Conservation (phyloP, 208 protist genomes). For the Trypanosomatidae sp. region DNA sequence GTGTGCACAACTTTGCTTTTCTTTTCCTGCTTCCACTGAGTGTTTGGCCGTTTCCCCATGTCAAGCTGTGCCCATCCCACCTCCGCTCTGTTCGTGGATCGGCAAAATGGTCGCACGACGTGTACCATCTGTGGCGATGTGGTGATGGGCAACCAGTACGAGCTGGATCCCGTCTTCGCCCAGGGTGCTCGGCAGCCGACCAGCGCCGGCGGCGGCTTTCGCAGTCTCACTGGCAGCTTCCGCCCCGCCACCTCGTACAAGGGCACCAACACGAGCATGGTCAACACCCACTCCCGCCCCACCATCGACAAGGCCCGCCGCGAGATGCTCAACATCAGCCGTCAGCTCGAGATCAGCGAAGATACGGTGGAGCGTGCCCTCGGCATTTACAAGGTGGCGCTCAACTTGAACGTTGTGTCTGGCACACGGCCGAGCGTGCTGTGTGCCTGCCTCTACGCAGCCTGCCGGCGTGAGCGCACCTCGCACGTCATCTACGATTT, state of each 20-base stretch:
- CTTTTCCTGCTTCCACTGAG: neutral
- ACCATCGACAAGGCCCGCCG: conserved; percentile 80
- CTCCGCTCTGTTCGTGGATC: conserved; percentile 68
- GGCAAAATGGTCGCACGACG: conserved; percentile 49
- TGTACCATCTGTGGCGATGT: conserved; percentile 87
- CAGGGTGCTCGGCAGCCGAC: conserved; percentile 20
- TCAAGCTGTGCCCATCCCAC: conserved; percentile 69
- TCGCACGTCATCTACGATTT: conserved; percentile 93
- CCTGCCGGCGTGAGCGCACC: conserved; percentile 76
- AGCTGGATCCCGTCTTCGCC: conserved; percentile 80
- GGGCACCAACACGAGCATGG: conserved; percentile 16
- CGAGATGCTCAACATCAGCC: conserved; percentile 79
- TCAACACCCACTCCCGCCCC: conserved; percentile 38
- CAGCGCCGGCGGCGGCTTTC: conserved; percentile 15
- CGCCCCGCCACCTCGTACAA: conserved; percentile 43
- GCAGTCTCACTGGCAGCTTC: conserved; percentile 35
- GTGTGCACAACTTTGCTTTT: neutral
- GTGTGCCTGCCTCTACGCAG: conserved; percentile 87
- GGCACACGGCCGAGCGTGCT: conserved; percentile 69
- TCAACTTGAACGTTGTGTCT: conserved; percentile 66
- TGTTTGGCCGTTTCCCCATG: conserved; percentile 21
- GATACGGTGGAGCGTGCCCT: conserved; percentile 80
- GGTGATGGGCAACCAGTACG: conserved; percentile 68
- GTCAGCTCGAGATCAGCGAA: conserved; percentile 70
- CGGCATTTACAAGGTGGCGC: conserved; percentile 81